Base-by-base conservation (phyloP, 2,329 filamentous ascomycete genomes). In the Penicillium sp. region DNA sequence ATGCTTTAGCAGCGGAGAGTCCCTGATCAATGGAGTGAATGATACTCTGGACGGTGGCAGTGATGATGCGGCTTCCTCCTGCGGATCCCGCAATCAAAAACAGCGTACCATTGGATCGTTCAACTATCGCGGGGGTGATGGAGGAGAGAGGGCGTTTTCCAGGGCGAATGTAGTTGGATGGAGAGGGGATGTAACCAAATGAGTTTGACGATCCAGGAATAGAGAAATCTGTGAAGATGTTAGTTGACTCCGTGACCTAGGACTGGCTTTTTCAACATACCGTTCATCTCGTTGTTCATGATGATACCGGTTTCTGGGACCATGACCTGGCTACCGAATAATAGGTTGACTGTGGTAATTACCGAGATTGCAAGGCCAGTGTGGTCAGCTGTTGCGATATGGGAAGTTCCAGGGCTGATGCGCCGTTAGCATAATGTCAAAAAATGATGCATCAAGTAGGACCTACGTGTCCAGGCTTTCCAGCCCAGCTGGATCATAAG, bases 301-400 rank as follows among this genome's bases (percentile, higher is more conserved):
- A 95, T 90, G 57, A 96, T 82, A 19, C 93, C 93, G 0, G 91
- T 93, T 65, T 88, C 83, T 0, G 91, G 90, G 0, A 93, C 89
- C 75, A 96, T 86, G 62, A 96, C 74, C 21, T 86, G 82, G 29
- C 87, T 88, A 46, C 93, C 93, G 67, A 96, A 97, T 3, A 94
- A 81, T 5, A 94, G 81, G 74, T 97, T 97, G 56, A 97, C 80
- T 0, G 93, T 97, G 0, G 91, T 94, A 0, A 93, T 97, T 13
- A 92, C 81, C 1, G 89, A 89, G 37, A 95, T 83, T 2, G 91
- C 86, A 73, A 96, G 80, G 7, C 93, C 93, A 0, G 83, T 81
- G 8, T 75, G 74, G 72, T 97, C 93, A 0, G 88, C 86, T 0
- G 89, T 81, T 0, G 90, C 78, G 38, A 81, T 69, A 51, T 82